phyloP scores from a whole-genome alignment of 2,329 filamentous ascomycete species.

The Apiospora arundinis region DNA sequence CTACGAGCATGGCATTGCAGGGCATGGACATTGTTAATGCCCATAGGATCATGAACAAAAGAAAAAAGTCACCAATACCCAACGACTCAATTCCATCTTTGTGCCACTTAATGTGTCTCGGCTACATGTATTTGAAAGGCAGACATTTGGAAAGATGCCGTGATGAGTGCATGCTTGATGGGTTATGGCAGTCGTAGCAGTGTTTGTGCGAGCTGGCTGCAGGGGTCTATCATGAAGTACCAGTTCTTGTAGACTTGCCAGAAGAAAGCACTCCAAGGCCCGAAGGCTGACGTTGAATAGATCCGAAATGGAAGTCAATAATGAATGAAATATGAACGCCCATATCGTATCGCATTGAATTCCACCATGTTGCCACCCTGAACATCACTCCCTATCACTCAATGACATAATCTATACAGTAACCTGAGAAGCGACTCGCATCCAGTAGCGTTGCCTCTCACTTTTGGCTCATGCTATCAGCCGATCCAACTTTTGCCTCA shows the following conservation, averaged over 20 bases:
- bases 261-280: not conserved
- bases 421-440: not conserved
- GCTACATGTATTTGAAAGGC: not conserved
- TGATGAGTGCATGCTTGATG: slow-evolving; percentile 12
- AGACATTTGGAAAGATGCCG: not conserved
- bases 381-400: too few relatives aligned
- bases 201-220: not conserved
- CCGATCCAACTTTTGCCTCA: not conserved
- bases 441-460: too few relatives aligned
- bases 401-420: too few relatives aligned
- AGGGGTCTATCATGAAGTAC: not conserved
- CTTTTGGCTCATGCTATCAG: not conserved
- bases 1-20: slow-evolving; percentile 20
- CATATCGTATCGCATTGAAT: not conserved
- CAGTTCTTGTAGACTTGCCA: slow-evolving; percentile 8
- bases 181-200: not conserved
- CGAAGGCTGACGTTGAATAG: slow-evolving; percentile 11
- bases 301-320: not conserved
- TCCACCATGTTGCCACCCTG: not conserved
- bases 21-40: slow-evolving; percentile 19
- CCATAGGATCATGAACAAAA: slow-evolving; percentile 22
- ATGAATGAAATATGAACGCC: slow-evolving; percentile 16
- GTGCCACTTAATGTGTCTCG: not conserved
- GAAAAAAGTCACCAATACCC: slow-evolving; percentile 22
- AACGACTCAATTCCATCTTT: slow-evolving; percentile 7